Evolutionary conservation across 495 filamentous ascomycete species (phyloP).

Genomic region (Penicillium canescens): DNA sequence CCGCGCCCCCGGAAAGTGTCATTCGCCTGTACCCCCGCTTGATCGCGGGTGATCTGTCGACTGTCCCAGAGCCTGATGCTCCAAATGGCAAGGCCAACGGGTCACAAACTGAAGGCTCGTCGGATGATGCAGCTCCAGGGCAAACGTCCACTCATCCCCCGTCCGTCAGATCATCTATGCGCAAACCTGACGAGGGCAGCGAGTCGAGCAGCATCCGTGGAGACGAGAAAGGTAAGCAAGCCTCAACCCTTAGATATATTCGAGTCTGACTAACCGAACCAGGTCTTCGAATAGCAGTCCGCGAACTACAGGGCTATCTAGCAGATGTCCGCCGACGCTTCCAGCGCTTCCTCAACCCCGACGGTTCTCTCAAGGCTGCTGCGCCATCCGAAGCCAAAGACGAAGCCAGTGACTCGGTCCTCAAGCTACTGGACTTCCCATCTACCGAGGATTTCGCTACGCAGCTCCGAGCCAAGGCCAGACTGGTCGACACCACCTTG

Average conservation of each 20-base stretch:
- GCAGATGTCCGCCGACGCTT: slow-evolving; percentile 80
- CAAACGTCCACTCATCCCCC: slow-evolving; percentile 34
- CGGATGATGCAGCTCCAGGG: slow-evolving; percentile 20
- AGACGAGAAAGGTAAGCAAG: slow-evolving; percentile 20
- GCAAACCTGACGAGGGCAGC: slow-evolving; percentile 39
- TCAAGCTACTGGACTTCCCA: slow-evolving; percentile 46
- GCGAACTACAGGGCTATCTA: slow-evolving; percentile 80
- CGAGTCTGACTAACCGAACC: slow-evolving; percentile 55
- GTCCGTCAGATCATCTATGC: slow-evolving; percentile 62
- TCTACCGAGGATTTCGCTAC: slow-evolving; percentile 60
- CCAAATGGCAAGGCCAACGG: slow-evolving; percentile 46
- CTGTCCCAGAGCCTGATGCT: slow-evolving; percentile 44
- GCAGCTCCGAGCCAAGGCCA: slow-evolving; percentile 71
- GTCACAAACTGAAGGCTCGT: slow-evolving; percentile 26
- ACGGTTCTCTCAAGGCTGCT: slow-evolving; percentile 66
- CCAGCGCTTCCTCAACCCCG: slow-evolving; percentile 77
- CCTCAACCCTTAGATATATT: not conserved
- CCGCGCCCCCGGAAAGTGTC: slow-evolving; percentile 86
- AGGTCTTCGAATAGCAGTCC: slow-evolving; percentile 76
- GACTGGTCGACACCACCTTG: slow-evolving; percentile 85
- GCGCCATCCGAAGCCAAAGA: slow-evolving; percentile 53
- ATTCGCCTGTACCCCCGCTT: slow-evolving; percentile 79
- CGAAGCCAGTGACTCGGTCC: slow-evolving; percentile 46
- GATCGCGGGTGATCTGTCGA: slow-evolving; percentile 81
- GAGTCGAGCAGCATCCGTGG: slow-evolving; percentile 50